phyloP scores from a whole-genome alignment of 176 grass and related monocot species.

The Dendrocalamus sinicus region DNA sequence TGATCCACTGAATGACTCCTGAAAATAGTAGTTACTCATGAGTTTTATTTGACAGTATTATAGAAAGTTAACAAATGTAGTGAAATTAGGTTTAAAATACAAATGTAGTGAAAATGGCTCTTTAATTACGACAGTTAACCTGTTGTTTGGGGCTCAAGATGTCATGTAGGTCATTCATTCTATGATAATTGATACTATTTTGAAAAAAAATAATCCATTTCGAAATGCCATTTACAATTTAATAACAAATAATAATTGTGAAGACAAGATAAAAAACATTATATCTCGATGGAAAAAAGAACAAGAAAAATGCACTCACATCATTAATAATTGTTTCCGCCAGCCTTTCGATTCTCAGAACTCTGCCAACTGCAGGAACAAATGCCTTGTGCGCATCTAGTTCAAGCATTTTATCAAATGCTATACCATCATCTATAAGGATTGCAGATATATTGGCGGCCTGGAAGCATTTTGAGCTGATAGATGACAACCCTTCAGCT shows the following conservation, averaged over 20 bases:
- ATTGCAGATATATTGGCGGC: slow-evolving; percentile 81
- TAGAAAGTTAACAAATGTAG: slow-evolving; percentile 1
- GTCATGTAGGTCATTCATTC: background rate
- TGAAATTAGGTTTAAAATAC: background rate
- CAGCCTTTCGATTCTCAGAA: slow-evolving; percentile 80
- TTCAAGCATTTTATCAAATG: slow-evolving; percentile 80
- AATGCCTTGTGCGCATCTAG: slow-evolving; percentile 73
- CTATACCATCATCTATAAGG: slow-evolving; percentile 79
- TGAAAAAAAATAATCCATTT: background rate
- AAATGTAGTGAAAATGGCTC: background rate
- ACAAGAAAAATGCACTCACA: slow-evolving; percentile 56
- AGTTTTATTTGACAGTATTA: background rate
- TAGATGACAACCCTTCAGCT: slow-evolving; percentile 60
- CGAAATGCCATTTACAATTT: background rate
- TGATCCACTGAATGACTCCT: slow-evolving; percentile 72
- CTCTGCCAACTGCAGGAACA: slow-evolving; percentile 70
- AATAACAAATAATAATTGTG: slow-evolving; percentile 19
- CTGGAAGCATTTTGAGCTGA: slow-evolving; percentile 74
- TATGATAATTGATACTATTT: background rate
- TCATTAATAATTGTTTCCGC: slow-evolving; percentile 93
- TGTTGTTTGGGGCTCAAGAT: slow-evolving; percentile 16
- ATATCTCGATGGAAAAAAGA: background rate
- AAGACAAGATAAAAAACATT: background rate
- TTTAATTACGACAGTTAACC: background rate
- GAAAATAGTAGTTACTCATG: slow-evolving; percentile 43